Base-by-base conservation (phyloP, 352 stramenopile species). In the Globisporangium cystogenes region DNA sequence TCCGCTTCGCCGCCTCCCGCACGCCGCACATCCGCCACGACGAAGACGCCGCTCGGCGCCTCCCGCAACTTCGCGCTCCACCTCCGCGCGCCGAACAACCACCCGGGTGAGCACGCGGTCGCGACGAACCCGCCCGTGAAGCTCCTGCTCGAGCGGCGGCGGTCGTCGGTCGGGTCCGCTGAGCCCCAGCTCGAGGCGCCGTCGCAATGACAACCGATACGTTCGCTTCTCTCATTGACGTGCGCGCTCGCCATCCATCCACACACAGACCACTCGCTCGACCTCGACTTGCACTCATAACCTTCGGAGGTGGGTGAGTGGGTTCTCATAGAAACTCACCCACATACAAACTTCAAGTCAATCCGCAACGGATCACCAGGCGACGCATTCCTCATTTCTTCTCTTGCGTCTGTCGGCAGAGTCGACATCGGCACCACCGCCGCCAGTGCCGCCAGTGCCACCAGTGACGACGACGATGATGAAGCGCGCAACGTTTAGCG, bases 101-200 rank as follows among this genome's bases (percentile, higher is more conserved):
- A 57, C 54, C 2, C 26, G 26, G 3, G 18, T 35, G 33, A 33
- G 10, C 44, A 52, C n/a, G 36, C 21, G 16, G 47, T 57, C n/a
- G 52, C 59, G 10, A 86, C 72, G 26, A 87, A 87, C 31, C 76
- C 79, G 8, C 76, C 76, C 0, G 70, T 82, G 37, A 90, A 86
- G 60, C 57, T 87, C 59, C 57, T 87, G 42, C 67, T 86, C 29
- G 65, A 76, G 42, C 72, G 76, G 11, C 63, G 74, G 3, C 69
- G 78, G 27, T 57, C 62, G 0, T 47, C 47, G 3, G 0, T 47
- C 47, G 3, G 67, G 72, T 42, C 43, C 57, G 11, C 39, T 65
- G 4, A 3, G 33, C 33, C 33, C 37, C 18, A 43, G 5, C 11
- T 21, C 11, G n/a, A 14, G 7, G 14, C 37, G n/a, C 24, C 33